Evolutionary conservation across 345 rosid genomes (phyloP).

Genomic region (Leavenworthia alabamica): DNA sequence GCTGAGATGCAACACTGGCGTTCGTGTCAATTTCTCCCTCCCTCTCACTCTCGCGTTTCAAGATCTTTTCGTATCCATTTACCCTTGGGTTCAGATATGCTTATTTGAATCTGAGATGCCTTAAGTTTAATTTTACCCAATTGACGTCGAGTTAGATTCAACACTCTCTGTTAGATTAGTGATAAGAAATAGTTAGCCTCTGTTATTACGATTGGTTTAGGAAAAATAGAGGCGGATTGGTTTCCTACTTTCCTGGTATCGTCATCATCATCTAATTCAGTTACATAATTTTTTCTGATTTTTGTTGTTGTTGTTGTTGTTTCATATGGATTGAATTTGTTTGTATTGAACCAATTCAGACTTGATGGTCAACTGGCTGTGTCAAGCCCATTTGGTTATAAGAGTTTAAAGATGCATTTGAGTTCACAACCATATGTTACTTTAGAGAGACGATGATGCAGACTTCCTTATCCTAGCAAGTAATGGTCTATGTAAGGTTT

Average conservation of each 20-base stretch:
- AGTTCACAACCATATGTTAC: constrained; percentile 80
- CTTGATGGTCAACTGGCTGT: constrained; percentile 95
- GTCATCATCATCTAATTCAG: constrained; percentile 7
- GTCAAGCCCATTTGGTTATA: constrained; percentile 94
- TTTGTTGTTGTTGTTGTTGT: neutral
- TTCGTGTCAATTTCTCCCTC: no score
- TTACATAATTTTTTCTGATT: neutral
- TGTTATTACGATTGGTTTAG: no score
- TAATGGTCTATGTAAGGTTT: constrained; percentile 93
- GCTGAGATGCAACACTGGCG: no score
- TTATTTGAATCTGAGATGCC: no score
- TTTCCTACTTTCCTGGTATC: constrained; percentile 79
- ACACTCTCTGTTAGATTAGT: no score
- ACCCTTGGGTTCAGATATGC: no score
- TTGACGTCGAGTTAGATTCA: no score
- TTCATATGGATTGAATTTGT: neutral
- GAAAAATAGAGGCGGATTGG: constrained; percentile 65
- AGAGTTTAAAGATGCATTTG: constrained; percentile 76
- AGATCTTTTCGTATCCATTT: no score
- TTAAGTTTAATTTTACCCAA: no score
- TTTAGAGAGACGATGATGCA: constrained; percentile 50
- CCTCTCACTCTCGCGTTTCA: no score
- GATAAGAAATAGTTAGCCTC: no score
- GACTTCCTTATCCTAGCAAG: constrained; percentile 76
- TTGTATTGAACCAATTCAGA: constrained; percentile 33